Base-by-base conservation (phyloP, 2,329 filamentous ascomycete species). In the Lizonia empirigonia region DNA sequence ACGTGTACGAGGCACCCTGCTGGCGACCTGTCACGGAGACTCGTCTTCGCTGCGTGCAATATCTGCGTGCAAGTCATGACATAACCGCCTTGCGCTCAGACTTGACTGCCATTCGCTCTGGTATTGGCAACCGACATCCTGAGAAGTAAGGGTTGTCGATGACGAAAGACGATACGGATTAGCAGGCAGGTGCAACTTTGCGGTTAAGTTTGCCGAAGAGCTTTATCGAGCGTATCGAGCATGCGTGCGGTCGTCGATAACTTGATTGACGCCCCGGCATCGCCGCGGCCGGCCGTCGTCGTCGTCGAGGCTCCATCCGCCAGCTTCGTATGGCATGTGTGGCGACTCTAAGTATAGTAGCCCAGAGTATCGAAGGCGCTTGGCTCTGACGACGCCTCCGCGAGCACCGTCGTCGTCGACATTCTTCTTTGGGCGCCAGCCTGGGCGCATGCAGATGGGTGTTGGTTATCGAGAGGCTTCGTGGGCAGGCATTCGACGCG, bases 341-440 rank as follows among this genome's bases (percentile, higher is more conserved):
- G 46, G 32, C 46, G 20, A 37, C 8, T 50, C 46, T 38, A 50
- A 37, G 38, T 37, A 37, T 50, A 50, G 46, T 26, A 50, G 16
- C 15, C 16, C 10, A 30, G 26, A 50, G 10, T 27, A 37, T 37
- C 20, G 38, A 41, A 23, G 27, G 23, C 33, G 46, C 46, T 50
- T 44, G 32, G 46, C 32, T 34, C 16, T 18, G 37, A 35, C 19
- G 24, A 37, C 27, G 27, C 13, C 16, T 27, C 23, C 32, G 18
- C 32, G 26, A 18, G 30, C 18, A 24, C 16, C n/a, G 10, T 34
- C 33, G 24, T 37, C 32, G 19, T 16, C 38, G 15, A 32, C 27
- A 26, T 15, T 26, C 6, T 10, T 15, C 18, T 24, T 36, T 42
- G 20, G 33, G 33, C 18, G 18, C n/a, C 18, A 7, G 13, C 3